Base-by-base conservation (phyloP, 345 rosid genomes). In the Conringia planisiliqua region DNA sequence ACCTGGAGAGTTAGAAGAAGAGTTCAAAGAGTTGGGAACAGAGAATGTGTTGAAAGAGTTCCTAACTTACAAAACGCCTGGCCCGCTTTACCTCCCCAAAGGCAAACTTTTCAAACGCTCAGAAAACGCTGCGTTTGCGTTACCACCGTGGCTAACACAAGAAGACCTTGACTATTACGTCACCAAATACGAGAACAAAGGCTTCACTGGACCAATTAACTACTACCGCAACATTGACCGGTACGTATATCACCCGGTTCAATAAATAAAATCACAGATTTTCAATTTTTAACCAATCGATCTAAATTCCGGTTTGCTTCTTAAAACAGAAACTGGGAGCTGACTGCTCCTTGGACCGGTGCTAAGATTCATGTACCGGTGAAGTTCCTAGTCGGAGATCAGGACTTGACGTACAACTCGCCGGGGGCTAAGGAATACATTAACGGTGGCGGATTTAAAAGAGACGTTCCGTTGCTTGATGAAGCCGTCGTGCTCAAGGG, bases 121-220 rank as follows among this genome's bases (percentile, higher is more conserved):
- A 0, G 40, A 43, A 24, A 81, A 75, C 7, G 48, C 76, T 10
- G 73, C 77, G 44, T 17, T 62, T 40, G 30, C 74, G 65, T 65
- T 89, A 71, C 97, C 98, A 10, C 24, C 89, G 30, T 91, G 97
- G 98, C 66, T 91, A 10, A 71, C 90, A 1, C 85, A 91, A 60
- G 83, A 78, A 75, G 90, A 86, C 61, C 17, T 89, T 10, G 59
- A 76, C 38, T 89, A 86, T 69, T 85, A 82, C 76, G 65, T 58
- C 29, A 33, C 55, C 65, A 87, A 89, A 72, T 89, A 73, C 54
- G 79, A 81, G 76, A 81, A 75, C 10, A 88, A 46, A 38, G 96
- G 98, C 60, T 91, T 93, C 82, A 89, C 96, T 3, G 89, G 93
- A 54, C 82, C 77, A 29, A 59, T 93, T 11, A 93, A 93, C 85